These are phyloP conservation scores for Calcarisporium arbuscula DNA, from an alignment of 2,329 filamentous ascomycete genomes.

Conservation along the genomic window DNA sequence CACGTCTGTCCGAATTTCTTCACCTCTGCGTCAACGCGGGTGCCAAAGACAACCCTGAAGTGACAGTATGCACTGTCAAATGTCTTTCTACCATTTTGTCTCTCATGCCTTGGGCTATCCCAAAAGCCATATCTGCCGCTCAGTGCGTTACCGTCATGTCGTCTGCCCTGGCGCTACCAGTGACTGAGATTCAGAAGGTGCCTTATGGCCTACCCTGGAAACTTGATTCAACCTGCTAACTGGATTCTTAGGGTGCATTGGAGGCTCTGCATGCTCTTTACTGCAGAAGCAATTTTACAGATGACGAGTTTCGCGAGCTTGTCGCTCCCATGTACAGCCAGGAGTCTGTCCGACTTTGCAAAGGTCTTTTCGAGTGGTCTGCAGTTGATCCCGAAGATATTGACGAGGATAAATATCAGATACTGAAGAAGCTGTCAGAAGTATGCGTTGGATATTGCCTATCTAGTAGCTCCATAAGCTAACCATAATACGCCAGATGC, in stretches of 20 bases:
- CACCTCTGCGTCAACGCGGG: slow-evolving; percentile 64
- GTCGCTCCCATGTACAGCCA: slow-evolving; percentile 72
- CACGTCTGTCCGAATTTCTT: slow-evolving; percentile 68
- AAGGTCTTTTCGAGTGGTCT: slow-evolving; percentile 73
- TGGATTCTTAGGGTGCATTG: slow-evolving; percentile 56
- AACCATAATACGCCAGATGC: slow-evolving; percentile 47
- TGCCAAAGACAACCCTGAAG: slow-evolving; percentile 57
- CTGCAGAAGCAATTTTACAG: slow-evolving; percentile 64
- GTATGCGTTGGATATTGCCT: slow-evolving; percentile 36
- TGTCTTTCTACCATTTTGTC: slow-evolving; percentile 72
- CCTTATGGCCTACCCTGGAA: background rate
- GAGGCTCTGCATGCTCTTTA: slow-evolving; percentile 83
- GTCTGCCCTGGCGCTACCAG: slow-evolving; percentile 61
- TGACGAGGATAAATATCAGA: slow-evolving; percentile 84
- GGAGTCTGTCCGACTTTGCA: slow-evolving; percentile 65
- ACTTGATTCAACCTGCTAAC: slow-evolving; percentile 15
- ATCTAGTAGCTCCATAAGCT: slow-evolving; percentile 4
- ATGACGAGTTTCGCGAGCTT: slow-evolving; percentile 71
- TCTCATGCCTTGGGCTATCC: slow-evolving; percentile 80
- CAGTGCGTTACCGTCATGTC: slow-evolving; percentile 66
- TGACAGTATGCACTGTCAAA: slow-evolving; percentile 67
- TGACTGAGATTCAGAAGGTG: slow-evolving; percentile 69
- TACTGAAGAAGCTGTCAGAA: slow-evolving; percentile 92
- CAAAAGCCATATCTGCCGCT: slow-evolving; percentile 69
- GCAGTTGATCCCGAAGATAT: slow-evolving; percentile 73